Percentiles rank a stretch among this genome's conserved stretches.
These are phyloP conservation scores for Hydnomerulius pinastri DNA, from an alignment of 768 basidiomycete genomes.

Conservation along the genomic window DNA sequence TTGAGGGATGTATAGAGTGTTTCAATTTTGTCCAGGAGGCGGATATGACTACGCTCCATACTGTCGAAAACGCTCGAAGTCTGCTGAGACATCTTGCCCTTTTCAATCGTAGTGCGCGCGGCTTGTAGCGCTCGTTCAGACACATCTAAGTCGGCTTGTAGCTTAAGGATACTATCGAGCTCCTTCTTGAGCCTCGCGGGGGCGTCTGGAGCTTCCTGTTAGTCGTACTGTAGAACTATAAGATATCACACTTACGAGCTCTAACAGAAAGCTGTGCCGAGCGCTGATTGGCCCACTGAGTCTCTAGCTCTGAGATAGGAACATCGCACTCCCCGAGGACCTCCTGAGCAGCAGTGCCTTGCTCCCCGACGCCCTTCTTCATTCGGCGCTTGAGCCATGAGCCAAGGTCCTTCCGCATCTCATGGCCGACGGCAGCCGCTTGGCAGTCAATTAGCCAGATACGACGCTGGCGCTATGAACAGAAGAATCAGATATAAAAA, in stretches of 20 bases:
- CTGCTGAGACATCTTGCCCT: too few species aligned
- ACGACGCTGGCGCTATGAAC: slow-evolving; percentile 19
- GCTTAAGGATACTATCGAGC: slow-evolving; percentile 29
- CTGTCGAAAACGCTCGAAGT: too few species aligned
- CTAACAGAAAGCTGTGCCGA: slow-evolving; percentile 4
- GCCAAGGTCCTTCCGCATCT: slow-evolving; percentile 32
- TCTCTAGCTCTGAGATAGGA: background rate
- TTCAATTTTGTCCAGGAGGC: too few species aligned
- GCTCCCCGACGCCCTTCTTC: slow-evolving; percentile 14
- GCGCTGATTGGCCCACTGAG: slow-evolving; percentile 1
- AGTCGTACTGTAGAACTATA: background rate
- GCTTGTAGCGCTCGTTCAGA: slow-evolving; percentile 26
- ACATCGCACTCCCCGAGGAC: background rate
- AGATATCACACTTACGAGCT: background rate
- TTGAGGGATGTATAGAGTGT: too few species aligned
- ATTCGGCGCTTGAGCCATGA: slow-evolving; percentile 31
- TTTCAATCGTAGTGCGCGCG: slow-evolving; percentile 8
- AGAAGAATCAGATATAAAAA: background rate
- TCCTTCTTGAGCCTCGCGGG: slow-evolving; percentile 34
- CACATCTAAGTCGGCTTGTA: slow-evolving; percentile 32
- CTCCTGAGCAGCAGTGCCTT: slow-evolving; percentile 1
- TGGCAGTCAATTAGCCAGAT: slow-evolving; percentile 39
- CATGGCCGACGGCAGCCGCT: slow-evolving; percentile 24
- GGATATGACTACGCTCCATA: too few species aligned
- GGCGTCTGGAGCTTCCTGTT: slow-evolving; percentile 20